Evolutionary conservation across 2,329 filamentous ascomycete genomes (phyloP), one percentile per base, ranked within the genome.

Genomic region (Fusarium annulatum): DNA sequence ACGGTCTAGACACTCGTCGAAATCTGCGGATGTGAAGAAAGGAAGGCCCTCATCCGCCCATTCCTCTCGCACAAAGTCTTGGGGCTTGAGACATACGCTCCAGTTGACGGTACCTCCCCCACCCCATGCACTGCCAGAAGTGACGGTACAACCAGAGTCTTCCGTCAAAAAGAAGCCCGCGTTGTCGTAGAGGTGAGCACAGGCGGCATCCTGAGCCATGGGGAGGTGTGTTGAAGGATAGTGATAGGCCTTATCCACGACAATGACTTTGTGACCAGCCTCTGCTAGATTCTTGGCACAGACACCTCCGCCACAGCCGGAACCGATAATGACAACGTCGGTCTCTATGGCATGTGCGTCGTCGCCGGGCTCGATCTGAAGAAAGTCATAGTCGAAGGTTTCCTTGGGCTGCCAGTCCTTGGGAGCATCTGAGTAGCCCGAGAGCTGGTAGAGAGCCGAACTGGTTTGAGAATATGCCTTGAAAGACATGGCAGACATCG

Each of bases 91-190:
- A 57, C 84, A 85, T 14, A 89, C 89, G 77, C 87, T 93, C 95
- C 95, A 98, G 82, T 98, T 98, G 76, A 97, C 83, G 0, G 94
- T 94, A 10, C 95, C 95, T 62, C 95, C 95, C 46, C 95, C 95
- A 36, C 95, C 95, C 90, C 93, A 97, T 38, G 89, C 89, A 63
- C 90, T 88, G 4, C 93, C 95, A 0, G 92, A 89, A 6, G 93
- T 80, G 18, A 96, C 81, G 21, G 84, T 88, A 38, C 92, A 84
- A 10, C 88, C 87, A 16, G 85, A 84, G 77, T 93, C 88, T 68
- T 92, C 85, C 69, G 86, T 85, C 74, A 86, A 77, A 9, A 88
- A 76, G 23, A 89, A 81, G 12, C 92, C 93, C 28, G 88, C 88
- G 69, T 89, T 90, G 76, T 95, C 93, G 76, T 89, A 96, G 34